Evolutionary conservation across 768 basidiomycete genomes (phyloP), one percentile per base, ranked within the genome.

Genomic region (Peribolospora baueri): DNA sequence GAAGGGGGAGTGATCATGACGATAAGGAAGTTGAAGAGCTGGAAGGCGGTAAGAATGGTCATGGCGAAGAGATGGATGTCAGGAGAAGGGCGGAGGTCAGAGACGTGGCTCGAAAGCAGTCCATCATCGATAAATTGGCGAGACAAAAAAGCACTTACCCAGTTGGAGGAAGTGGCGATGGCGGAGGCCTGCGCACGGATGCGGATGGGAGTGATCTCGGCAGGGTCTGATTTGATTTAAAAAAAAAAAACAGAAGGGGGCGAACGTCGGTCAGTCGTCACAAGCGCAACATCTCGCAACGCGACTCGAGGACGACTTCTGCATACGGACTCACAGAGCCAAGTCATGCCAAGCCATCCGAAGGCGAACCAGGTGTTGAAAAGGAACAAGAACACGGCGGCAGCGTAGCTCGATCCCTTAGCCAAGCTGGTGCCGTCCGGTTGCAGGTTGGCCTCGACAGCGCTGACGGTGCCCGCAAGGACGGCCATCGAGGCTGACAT

Each of bases 111-210:
- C 49, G 37, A 50, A 5, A 41, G 50, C 54, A 25, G 25, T 25
- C 25, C 25, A 25, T 25, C 25, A 25, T 25, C 25, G 25, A 25
- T 25, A 25, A 25, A 25, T 25, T 25, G 25, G 25, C 25, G 25
- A 25, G 25, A 25, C 1, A 25, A 25, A 25, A 25, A 25, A 25
- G 25, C 25, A 25, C 25, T 25, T 25, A 54, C 39, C 66, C 66
- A 72, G 64, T 72, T 71, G 39, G 67, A 65, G 8, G 68, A 75
- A 1, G 78, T 80, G 46, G 75, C 74, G 39, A 80, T 68, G 8
- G 77, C 78, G 57, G 79, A 78, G 9, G 78, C 78, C 0, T 76
- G 75, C 5, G 75, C 78, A 55, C 78, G 71, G 62, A 79, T 76
- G 36, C 73, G 70, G 48, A 80, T 65, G 9, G 76, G 75, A 37